Conservation (phyloP, 2,329 filamentous ascomycete species). For the Ophiosphaerella herpotricha region DNA sequence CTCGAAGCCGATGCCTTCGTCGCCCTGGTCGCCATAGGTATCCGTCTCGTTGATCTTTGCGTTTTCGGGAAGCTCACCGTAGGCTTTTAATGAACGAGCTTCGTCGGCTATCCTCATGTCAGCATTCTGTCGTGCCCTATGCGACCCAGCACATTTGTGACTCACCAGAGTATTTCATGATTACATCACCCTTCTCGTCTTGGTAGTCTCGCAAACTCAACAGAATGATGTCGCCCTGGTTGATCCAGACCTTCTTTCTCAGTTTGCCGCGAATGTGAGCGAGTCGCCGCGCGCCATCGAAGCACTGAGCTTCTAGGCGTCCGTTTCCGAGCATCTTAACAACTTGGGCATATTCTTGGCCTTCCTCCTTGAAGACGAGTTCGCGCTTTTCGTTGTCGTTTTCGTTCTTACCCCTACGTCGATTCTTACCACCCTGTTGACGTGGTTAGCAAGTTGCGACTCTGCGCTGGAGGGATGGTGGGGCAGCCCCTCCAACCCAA, state of each 20-base stretch:
- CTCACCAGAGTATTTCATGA: conserved; percentile 76
- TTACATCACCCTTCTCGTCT: conserved; percentile 90
- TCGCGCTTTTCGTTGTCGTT: conserved; percentile 97
- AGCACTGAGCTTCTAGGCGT: conserved; percentile 89
- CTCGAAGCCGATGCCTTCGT: conserved; percentile 95
- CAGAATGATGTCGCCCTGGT: conserved; percentile 82
- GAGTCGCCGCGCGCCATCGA: conserved; percentile 87
- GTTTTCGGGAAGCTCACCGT: conserved; percentile 94
- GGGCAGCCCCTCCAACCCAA: conserved; percentile 23
- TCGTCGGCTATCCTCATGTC: conserved; percentile 92
- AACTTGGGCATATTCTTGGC: conserved; percentile 88
- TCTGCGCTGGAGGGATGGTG: conserved; percentile 13
- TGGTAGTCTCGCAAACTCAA: conserved; percentile 85
- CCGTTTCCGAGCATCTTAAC: conserved; percentile 97
- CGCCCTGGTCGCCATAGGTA: conserved; percentile 86
- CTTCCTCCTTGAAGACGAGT: conserved; percentile 98
- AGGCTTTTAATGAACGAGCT: conserved; percentile 91
- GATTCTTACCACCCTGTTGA: conserved; percentile 89
- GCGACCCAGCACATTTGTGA: conserved; percentile 56
- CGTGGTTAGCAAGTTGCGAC: conserved; percentile 15
- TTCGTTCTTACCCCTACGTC: conserved; percentile 98
- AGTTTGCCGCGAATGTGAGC: conserved; percentile 93
- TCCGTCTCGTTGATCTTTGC: conserved; percentile 99
- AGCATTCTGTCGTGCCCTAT: conserved; percentile 63
- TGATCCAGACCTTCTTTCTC: conserved; percentile 96